phyloP scores from a whole-genome alignment of 2,329 filamentous ascomycete species.

The Colletotrichum sp. region DNA sequence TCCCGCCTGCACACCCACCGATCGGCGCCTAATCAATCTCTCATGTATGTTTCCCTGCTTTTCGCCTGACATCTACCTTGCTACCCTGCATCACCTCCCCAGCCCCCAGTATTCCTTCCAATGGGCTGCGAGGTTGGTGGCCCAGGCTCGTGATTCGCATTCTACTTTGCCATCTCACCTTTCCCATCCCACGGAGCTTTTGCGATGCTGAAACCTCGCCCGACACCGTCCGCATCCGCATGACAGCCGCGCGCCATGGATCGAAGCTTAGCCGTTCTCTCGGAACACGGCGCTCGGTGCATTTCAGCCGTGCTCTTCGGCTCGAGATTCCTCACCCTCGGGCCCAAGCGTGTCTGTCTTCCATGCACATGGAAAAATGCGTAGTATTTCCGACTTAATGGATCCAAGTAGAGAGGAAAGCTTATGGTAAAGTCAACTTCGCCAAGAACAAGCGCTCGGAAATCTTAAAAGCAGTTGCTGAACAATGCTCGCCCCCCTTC shows the following conservation, averaged over 20 bases:
- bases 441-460: not conserved
- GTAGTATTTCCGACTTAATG: not conserved
- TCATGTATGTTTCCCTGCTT: fast-evolving
- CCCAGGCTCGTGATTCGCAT: not conserved
- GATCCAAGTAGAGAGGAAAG: not conserved
- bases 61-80: not conserved
- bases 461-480: not conserved
- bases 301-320: not conserved
- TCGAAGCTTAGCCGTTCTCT: not conserved
- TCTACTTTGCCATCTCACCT: not conserved
- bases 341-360: not conserved
- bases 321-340: not conserved
- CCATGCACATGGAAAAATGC: not conserved
- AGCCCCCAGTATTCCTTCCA: not conserved
- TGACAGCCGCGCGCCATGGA: not conserved
- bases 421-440: not conserved
- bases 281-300: not conserved
- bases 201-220: not conserved
- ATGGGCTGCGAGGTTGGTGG: not conserved
- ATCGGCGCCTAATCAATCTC: not conserved
- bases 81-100: not conserved
- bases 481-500: not conserved
- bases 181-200: not conserved
- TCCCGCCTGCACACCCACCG: not conserved
- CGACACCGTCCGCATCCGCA: not conserved